Conservation (phyloP, 768 basidiomycete species). For the Phlebiopsis flavidoalba region DNA sequence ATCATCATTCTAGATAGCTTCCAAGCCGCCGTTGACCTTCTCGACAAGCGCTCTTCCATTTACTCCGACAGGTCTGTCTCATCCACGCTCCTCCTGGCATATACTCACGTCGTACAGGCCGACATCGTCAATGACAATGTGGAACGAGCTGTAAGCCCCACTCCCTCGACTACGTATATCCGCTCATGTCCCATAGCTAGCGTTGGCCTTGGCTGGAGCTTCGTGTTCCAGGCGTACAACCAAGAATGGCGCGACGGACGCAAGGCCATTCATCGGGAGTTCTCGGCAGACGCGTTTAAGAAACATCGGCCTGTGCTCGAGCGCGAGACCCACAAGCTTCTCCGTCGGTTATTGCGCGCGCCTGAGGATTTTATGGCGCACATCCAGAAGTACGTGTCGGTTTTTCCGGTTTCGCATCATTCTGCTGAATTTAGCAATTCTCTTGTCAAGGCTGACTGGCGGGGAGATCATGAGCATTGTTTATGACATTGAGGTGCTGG, state of each 20-base stretch:
- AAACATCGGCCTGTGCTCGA: not conserved
- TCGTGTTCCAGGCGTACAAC: constrained; percentile 11
- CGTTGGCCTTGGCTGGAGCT: constrained; percentile 8
- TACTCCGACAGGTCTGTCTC: constrained; percentile 15
- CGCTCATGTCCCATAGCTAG: not conserved
- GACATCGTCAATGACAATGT: not conserved
- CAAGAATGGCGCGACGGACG: constrained; percentile 8
- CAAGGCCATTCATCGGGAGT: constrained; percentile 1
- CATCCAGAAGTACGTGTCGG: constrained; percentile 5
- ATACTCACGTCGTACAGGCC: not conserved
- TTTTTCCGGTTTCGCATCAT: not conserved
- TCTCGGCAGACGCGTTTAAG: not conserved
- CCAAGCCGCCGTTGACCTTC: constrained; percentile 12
- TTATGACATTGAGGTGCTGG: constrained; percentile 14
- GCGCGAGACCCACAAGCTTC: not conserved
- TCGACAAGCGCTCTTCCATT: constrained; percentile 16
- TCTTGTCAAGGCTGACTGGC: constrained; percentile 12
- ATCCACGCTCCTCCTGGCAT: not conserved
- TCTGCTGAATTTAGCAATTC: not conserved
- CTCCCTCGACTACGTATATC: not conserved
- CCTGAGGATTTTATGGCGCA: constrained; percentile 12
- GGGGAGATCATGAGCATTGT: constrained; percentile 9
- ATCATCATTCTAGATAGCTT: constrained; percentile 13
- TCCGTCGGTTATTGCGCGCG: not conserved
- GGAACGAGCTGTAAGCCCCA: constrained; percentile 8